A percentile compares a stretch with the other conserved stretches of the same genome.
Evolutionary conservation across 2,329 filamentous ascomycete species (phyloP).

Genomic region (Aspergillus ochraceus): DNA sequence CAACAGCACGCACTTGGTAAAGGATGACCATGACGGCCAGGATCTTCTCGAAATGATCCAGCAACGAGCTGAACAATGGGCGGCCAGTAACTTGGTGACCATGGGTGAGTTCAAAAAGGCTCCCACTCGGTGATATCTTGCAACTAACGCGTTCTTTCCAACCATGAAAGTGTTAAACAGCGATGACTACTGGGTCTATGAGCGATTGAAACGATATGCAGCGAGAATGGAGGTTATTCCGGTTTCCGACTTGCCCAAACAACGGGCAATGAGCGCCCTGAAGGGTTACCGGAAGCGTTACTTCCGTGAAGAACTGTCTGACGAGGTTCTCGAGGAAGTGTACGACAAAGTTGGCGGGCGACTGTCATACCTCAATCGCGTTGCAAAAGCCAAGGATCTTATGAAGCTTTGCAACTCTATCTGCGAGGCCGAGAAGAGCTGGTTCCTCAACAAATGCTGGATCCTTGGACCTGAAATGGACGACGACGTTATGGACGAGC

Average conservation of each 20-base stretch:
- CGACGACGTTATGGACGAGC: constrained; percentile 97
- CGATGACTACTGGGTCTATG: constrained; percentile 98
- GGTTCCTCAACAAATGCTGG: constrained; percentile 78
- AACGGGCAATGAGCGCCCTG: constrained; percentile 73
- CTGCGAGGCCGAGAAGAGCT: constrained; percentile 69
- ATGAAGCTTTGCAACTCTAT: constrained; percentile 72
- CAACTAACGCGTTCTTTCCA: constrained; percentile 32
- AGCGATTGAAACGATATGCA: constrained; percentile 85
- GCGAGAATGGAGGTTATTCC: constrained; percentile 93
- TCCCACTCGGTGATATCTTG: not conserved
- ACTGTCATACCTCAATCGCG: constrained; percentile 81
- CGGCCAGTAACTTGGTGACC: constrained; percentile 84
- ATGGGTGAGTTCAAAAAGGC: constrained; percentile 40
- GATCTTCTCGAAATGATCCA: constrained; percentile 93
- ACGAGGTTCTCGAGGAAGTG: constrained; percentile 67
- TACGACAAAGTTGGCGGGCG: constrained; percentile 87
- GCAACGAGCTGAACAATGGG: constrained; percentile 95
- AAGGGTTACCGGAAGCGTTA: constrained; percentile 79
- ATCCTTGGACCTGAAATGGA: constrained; percentile 78
- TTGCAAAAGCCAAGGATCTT: constrained; percentile 86
- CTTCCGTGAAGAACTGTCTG: constrained; percentile 59
- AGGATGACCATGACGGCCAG: constrained; percentile 89
- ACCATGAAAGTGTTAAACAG: constrained; percentile 73
- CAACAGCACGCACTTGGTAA: constrained; percentile 87
- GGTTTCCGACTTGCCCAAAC: constrained; percentile 78